Percentiles rank a stretch among this genome's conserved stretches.
phyloP scores from a whole-genome alignment of 2,329 filamentous ascomycete genomes.

The Ciborinia camelliae region DNA sequence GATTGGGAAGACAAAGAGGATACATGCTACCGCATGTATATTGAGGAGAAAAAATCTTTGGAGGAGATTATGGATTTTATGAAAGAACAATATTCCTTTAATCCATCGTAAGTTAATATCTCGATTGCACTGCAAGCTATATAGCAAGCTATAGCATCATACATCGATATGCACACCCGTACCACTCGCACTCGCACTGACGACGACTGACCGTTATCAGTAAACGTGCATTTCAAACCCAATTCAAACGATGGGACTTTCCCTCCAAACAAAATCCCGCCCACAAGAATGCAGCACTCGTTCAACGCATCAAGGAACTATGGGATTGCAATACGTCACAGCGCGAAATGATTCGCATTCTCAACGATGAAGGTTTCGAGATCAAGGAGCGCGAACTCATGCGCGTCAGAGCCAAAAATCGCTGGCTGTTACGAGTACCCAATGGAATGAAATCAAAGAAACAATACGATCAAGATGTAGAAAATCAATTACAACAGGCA shows the following conservation, averaged over 20 bases:
- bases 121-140: not conserved
- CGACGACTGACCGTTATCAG: constrained; percentile 41
- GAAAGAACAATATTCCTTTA: constrained; percentile 60
- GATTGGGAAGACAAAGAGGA: constrained; percentile 65
- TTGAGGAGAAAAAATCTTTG: constrained; percentile 68
- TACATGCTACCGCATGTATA: constrained; percentile 68
- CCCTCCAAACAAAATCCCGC: constrained; percentile 70
- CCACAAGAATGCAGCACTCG: constrained; percentile 64
- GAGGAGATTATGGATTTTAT: constrained; percentile 74
- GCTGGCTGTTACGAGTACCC: constrained; percentile 61
- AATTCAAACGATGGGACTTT: constrained; percentile 77
- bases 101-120: constrained; percentile 20
- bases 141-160: constrained; percentile 28
- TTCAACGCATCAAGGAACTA: constrained; percentile 68
- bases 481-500: constrained; percentile 37
- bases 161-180: constrained; percentile 23
- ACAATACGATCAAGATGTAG: constrained; percentile 36
- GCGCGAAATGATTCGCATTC: constrained; percentile 67
- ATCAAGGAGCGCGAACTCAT: constrained; percentile 70
- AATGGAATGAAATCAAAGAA: constrained; percentile 53
- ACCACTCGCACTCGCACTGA: constrained; percentile 25
- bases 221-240: constrained; percentile 72
- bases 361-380: constrained; percentile 69
- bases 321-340: constrained; percentile 74
- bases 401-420: constrained; percentile 65